Conservation (phyloP, 176 grass and related monocot genomes). For the Rhynchospora pubera region DNA sequence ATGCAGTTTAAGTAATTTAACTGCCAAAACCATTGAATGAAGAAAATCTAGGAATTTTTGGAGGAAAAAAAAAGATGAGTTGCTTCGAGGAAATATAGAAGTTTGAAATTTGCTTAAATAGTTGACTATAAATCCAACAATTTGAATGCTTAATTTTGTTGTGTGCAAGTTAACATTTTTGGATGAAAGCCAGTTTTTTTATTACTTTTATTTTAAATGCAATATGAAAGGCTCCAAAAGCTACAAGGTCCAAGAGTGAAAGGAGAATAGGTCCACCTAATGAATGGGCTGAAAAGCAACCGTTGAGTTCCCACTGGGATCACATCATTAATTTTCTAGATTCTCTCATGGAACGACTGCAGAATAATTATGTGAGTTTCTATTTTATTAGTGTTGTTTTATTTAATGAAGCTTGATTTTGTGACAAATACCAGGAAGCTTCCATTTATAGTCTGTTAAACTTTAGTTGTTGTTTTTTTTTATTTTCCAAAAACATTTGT, state of each 20-base stretch:
- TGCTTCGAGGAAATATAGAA: background rate
- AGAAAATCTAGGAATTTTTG: background rate
- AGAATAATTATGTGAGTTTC: conserved; percentile 62
- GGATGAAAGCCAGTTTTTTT: conserved; percentile 12
- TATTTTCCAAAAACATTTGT: background rate
- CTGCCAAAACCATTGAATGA: background rate
- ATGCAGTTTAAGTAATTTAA: background rate
- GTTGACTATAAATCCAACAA: background rate
- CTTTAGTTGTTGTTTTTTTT: background rate
- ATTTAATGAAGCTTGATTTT: background rate
- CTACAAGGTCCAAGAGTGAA: conserved; percentile 45
- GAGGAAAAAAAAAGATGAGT: background rate
- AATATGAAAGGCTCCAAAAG: conserved; percentile 76
- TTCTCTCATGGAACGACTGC: conserved; percentile 60
- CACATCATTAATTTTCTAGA: conserved; percentile 82
- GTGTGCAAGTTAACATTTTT: background rate
- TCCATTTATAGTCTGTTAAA: conserved; percentile 8
- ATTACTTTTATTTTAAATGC: background rate
- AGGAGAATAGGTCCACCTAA: conserved; percentile 46
- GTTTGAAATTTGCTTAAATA: background rate
- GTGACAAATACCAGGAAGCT: background rate
- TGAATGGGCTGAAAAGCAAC: conserved; percentile 45
- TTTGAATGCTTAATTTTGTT: background rate
- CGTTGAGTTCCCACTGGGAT: conserved; percentile 66
- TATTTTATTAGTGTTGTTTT: conserved; percentile 11